Evolutionary conservation across 2,329 filamentous ascomycete species (phyloP).

Genomic region (Daldinia eschscholtzii): DNA sequence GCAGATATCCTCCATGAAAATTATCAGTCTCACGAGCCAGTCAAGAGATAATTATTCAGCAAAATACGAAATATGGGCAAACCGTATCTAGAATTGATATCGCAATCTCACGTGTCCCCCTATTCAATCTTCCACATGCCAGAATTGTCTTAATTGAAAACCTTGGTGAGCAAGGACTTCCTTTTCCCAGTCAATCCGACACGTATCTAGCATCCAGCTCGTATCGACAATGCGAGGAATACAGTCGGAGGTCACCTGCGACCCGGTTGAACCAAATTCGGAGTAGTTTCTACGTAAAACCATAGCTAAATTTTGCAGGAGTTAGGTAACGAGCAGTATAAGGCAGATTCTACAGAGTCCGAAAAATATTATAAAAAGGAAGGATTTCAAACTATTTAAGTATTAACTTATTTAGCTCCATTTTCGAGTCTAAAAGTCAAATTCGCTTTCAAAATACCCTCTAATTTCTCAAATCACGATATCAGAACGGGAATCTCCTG

Average conservation of each 20-base stretch:
- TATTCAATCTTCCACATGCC: neutral
- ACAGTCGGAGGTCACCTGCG: neutral
- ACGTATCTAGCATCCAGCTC: neutral
- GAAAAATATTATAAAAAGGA: neutral
- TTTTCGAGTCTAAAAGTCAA: neutral
- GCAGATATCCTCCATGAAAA: neutral
- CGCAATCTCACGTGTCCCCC: neutral
- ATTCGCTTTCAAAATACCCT: neutral
- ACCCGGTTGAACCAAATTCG: neutral
- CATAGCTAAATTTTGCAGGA: neutral
- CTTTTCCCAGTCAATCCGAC: neutral
- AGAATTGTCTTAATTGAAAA: neutral
- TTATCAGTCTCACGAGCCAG: neutral
- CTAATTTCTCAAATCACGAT: constrained; percentile 6
- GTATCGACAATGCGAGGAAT: neutral
- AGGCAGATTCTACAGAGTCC: neutral
- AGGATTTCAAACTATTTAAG: neutral
- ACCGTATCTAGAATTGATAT: neutral
- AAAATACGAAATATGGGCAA: neutral
- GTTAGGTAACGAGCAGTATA: neutral
- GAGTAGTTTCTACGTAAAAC: neutral
- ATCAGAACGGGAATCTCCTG: constrained; percentile 28
- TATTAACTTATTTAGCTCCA: neutral
- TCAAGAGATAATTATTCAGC: neutral
- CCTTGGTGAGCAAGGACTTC: neutral